Evolutionary conservation across 2,329 filamentous ascomycete genomes (phyloP).

Genomic region (Venturia pyrina): DNA sequence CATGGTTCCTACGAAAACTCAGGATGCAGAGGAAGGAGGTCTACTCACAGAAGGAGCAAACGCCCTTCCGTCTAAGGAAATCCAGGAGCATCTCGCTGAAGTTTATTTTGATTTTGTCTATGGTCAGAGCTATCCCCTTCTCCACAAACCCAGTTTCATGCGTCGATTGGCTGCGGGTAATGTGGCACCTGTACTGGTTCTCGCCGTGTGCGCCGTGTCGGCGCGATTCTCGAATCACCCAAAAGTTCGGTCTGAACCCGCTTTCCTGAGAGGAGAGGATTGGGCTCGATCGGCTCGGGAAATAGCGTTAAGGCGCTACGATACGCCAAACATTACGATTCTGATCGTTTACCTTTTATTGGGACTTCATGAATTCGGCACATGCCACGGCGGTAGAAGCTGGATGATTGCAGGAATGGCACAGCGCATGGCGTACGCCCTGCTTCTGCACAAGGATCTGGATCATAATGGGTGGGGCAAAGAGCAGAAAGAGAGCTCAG

Average conservation of each 20-base stretch:
- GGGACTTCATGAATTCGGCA: constrained; percentile 90
- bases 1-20: constrained; percentile 39
- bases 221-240: constrained; percentile 90
- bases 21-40: constrained; percentile 61
- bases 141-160: constrained; percentile 98
- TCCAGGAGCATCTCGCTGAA: constrained; percentile 88
- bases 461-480: constrained; percentile 64
- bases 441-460: constrained; percentile 86
- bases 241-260: constrained; percentile 62
- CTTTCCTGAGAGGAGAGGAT: constrained; percentile 79
- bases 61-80: constrained; percentile 69
- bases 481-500: constrained; percentile 44
- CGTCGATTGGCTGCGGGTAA: constrained; percentile 68
- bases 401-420: constrained; percentile 95
- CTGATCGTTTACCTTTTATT: constrained; percentile 81
- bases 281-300: constrained; percentile 84
- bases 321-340: constrained; percentile 93
- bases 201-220: constrained; percentile 94
- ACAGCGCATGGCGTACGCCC: constrained; percentile 90
- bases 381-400: constrained; percentile 88
- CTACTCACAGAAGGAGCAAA: constrained; percentile 74
- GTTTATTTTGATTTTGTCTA: constrained; percentile 95
- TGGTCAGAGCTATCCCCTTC: constrained; percentile 84
- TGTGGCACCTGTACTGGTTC: constrained; percentile 77
- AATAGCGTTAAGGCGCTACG: constrained; percentile 79